Evolutionary conservation across 352 stramenopile genomes (phyloP).

Genomic region (Globisporangium cylindrosporum): DNA sequence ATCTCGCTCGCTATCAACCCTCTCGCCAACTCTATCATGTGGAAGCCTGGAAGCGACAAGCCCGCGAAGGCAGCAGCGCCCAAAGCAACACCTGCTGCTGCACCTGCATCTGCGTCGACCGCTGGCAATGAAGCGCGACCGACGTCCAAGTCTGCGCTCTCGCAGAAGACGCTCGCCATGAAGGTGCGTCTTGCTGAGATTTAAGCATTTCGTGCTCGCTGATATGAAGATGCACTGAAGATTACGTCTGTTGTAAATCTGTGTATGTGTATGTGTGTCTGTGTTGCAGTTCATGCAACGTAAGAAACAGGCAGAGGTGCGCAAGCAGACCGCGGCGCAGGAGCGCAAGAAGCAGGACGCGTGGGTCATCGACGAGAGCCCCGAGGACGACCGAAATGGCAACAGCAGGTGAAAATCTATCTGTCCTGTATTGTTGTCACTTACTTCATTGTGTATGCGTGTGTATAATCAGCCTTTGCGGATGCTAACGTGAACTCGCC

Average conservation of each 20-base stretch:
- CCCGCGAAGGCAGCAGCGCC: not conserved
- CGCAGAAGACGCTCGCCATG: slow-evolving; percentile 85
- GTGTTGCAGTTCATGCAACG: slow-evolving; percentile 78
- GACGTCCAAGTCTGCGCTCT: slow-evolving; percentile 50
- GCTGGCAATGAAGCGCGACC: slow-evolving; percentile 18
- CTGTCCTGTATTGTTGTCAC: not conserved
- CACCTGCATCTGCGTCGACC: slow-evolving; percentile 15
- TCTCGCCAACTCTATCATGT: slow-evolving; percentile 11
- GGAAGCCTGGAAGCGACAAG: slow-evolving; percentile 24
- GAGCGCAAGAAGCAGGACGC: slow-evolving; percentile 60
- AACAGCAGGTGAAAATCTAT: slow-evolving; percentile 9
- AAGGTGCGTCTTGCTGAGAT: slow-evolving; percentile 37
- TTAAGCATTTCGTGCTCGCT: not conserved
- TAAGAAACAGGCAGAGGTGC: slow-evolving; percentile 63
- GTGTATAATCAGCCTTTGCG: not conserved
- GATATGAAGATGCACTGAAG: not conserved
- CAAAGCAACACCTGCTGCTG: not conserved
- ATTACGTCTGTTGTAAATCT: not conserved
- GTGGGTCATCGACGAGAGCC: slow-evolving; percentile 33
- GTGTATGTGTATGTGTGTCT: not conserved
- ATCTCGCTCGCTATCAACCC: not conserved
- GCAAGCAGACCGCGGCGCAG: slow-evolving; percentile 48
- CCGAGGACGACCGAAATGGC: slow-evolving; percentile 30
- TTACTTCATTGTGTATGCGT: not conserved
- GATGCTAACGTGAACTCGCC: not conserved